Evolutionary conservation across 345 rosid species (phyloP).

Genomic region (Acer campestre): DNA sequence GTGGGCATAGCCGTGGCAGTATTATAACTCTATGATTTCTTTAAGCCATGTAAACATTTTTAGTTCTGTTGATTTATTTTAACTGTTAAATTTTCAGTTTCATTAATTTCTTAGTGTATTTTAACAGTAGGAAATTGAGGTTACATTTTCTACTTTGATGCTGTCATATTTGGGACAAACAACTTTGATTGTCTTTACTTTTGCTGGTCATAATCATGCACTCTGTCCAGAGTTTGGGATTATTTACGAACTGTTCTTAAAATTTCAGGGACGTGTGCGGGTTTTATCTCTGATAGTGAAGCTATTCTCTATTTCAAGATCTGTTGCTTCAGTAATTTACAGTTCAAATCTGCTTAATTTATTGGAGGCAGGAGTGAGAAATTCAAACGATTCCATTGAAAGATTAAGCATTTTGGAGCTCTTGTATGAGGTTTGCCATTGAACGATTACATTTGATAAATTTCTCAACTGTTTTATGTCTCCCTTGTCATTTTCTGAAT

Average conservation of each 20-base stretch:
- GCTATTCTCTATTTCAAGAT: constrained; percentile 74
- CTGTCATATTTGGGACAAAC: background rate
- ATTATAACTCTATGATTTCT: background rate
- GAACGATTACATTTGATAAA: constrained; percentile 2
- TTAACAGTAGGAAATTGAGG: background rate
- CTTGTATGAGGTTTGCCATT: constrained; percentile 69
- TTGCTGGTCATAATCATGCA: background rate
- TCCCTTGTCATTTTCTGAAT: background rate
- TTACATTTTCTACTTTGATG: background rate
- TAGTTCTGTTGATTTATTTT: background rate
- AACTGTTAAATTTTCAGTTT: background rate
- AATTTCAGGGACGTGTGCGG: constrained; percentile 79
- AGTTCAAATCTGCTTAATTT: constrained; percentile 67
- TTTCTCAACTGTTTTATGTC: background rate
- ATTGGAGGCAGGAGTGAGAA: constrained; percentile 72
- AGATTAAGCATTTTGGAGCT: constrained; percentile 78
- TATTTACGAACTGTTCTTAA: background rate
- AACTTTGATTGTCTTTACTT: background rate
- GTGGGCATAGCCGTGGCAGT: background rate
- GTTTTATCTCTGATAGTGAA: constrained; percentile 83
- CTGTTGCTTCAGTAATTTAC: constrained; percentile 65
- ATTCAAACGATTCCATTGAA: constrained; percentile 64
- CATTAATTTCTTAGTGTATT: background rate
- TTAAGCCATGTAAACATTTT: background rate
- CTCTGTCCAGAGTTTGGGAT: background rate